Evolutionary conservation across 495 filamentous ascomycete species (phyloP), one percentile per base, ranked within the genome.

Genomic region (Ramalina intermedia): DNA sequence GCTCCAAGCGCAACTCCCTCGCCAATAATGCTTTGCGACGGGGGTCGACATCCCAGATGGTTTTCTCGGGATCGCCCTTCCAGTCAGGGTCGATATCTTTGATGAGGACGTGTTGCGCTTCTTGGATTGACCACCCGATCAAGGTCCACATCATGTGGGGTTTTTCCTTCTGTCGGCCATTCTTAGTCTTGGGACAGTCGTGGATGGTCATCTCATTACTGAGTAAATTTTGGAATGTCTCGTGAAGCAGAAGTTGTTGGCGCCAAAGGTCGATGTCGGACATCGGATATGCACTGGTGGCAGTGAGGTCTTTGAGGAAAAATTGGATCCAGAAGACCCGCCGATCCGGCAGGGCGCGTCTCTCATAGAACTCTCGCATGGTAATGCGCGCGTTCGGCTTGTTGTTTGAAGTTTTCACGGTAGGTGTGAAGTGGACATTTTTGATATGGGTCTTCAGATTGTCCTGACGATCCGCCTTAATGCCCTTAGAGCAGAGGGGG

Each of bases 71-170:
- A 27, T 27, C 13, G 18, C 8, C 18, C 8, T 44, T 27, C 6
- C 21, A 54, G 6, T 35, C 37, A 0, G 48, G 37, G 8, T 41
- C 20, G 4, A 55, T 14, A n/a, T 47, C 43, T 37, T 38, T 42
- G 16, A 55, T 37, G 21, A 18, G 40, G 4, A 36, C 50, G 18
- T 36, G 6, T 6, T 17, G 20, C 0, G 52, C 44, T 29, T 55
- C 52, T 4, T 9, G 26, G 16, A 55, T 50, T 0, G 47, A 49
- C 23, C 49, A 55, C 5, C 52, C 52, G 3, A 51, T 11, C 43
- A 51, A 46, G 12, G 45, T 55, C 52, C 52, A 55, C 21, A 21
- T 39, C 1, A 36, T 23, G 18, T 35, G 2, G 13, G 18, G 17
- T 41, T 41, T 23, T 9, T 11, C 21, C 2, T 17, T 14, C 1